phyloP scores from a whole-genome alignment of 2,329 filamentous ascomycete genomes.

The Aspergillus quadrilineatus region DNA sequence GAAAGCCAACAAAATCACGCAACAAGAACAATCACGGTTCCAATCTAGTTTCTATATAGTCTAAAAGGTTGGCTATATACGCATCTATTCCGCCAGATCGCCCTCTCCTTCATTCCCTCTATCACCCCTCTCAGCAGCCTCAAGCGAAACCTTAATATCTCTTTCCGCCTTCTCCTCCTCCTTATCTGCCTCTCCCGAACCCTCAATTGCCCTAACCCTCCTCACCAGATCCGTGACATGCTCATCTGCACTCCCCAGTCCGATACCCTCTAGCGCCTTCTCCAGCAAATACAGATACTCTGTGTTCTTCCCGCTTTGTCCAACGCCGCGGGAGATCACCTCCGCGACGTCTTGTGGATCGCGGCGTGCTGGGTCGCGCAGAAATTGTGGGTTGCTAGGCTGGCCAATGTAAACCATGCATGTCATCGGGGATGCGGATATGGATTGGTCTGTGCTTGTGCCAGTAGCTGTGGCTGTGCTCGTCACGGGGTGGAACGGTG shows the following conservation, averaged over 20 bases:
- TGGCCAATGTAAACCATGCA: constrained; percentile 92
- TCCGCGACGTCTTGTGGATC: constrained; percentile 73
- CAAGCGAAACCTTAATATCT: constrained; percentile 29
- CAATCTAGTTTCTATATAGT: constrained; percentile 2
- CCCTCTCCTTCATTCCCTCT: background rate
- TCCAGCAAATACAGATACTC: constrained; percentile 87
- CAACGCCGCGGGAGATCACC: constrained; percentile 73
- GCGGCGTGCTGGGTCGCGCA: constrained; percentile 57
- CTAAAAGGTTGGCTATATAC: background rate
- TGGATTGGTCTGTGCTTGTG: constrained; percentile 1
- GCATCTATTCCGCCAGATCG: background rate
- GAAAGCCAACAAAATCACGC: constrained; percentile 9
- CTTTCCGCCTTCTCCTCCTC: constrained; percentile 35
- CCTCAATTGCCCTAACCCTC: constrained; percentile 66
- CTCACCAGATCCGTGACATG: constrained; percentile 81
- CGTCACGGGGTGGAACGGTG: constrained; percentile 69
- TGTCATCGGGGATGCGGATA: constrained; percentile 38
- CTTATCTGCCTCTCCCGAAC: constrained; percentile 24
- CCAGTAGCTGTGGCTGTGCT: constrained; percentile 6
- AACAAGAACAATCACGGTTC: background rate
- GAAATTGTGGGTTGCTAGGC: constrained; percentile 88
- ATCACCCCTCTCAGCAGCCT: constrained; percentile 19
- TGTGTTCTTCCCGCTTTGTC: constrained; percentile 83
- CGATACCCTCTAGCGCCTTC: constrained; percentile 68
- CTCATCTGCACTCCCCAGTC: constrained; percentile 73